Evolutionary conservation across 2,329 filamentous ascomycete species (phyloP).

Genomic region (Phialocephala subalpina): DNA sequence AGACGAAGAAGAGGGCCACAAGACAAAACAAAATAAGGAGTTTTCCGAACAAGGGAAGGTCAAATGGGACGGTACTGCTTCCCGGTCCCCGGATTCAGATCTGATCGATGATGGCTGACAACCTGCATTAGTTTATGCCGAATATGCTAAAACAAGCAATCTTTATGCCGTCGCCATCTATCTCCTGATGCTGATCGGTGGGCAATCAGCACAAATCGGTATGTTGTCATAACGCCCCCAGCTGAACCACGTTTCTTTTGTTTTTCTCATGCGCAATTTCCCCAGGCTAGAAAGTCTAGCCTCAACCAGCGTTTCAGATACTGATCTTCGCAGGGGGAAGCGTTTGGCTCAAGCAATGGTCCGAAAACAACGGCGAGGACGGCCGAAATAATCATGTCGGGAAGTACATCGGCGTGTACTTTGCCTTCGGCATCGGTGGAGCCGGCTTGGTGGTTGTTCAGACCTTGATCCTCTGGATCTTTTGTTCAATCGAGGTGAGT

Average conservation of each 20-base stretch:
- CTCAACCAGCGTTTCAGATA: slow-evolving; percentile 15
- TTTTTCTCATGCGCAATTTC: slow-evolving; percentile 24
- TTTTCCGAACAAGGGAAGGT: slow-evolving; percentile 94
- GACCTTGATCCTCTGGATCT: slow-evolving; percentile 97
- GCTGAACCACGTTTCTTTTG: neutral
- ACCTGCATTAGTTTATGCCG: slow-evolving; percentile 72
- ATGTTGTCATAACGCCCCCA: slow-evolving; percentile 42
- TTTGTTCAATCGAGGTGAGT: slow-evolving; percentile 94
- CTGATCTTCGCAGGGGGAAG: slow-evolving; percentile 66
- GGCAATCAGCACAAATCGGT: slow-evolving; percentile 85
- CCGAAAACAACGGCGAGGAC: slow-evolving; percentile 75
- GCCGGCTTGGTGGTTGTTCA: slow-evolving; percentile 87
- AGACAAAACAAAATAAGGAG: slow-evolving; percentile 88
- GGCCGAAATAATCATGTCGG: slow-evolving; percentile 79
- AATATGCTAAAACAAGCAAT: slow-evolving; percentile 96
- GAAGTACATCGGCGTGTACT: slow-evolving; percentile 95
- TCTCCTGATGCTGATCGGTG: slow-evolving; percentile 75
- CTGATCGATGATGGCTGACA: slow-evolving; percentile 33
- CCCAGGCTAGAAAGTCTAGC: slow-evolving; percentile 13
- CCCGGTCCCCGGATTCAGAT: slow-evolving; percentile 17
- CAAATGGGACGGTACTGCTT: slow-evolving; percentile 75
- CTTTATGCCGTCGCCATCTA: slow-evolving; percentile 84
- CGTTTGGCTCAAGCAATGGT: slow-evolving; percentile 94
- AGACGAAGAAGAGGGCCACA: slow-evolving; percentile 80
- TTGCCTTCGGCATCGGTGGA: slow-evolving; percentile 90